Conservation (phyloP, 139 green algal genomes). For the Micractinium conductrix region DNA sequence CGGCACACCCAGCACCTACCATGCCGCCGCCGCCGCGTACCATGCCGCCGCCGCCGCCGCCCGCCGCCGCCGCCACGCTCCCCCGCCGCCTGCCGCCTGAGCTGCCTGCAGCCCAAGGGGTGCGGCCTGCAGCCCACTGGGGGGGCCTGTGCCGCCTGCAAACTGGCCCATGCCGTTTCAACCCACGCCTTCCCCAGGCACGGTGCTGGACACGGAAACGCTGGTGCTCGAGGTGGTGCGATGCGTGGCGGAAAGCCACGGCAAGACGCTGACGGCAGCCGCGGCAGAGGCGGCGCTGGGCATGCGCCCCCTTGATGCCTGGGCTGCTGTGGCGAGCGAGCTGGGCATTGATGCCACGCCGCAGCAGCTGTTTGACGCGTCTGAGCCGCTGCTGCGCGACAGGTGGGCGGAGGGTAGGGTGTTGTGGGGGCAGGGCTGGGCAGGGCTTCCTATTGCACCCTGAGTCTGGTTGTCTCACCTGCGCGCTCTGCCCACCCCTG, state of each 20-base stretch:
- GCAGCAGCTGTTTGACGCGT: constrained; percentile 68
- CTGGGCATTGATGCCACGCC: constrained; percentile 49
- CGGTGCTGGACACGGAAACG: constrained; percentile 60
- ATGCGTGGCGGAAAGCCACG: constrained; percentile 60
- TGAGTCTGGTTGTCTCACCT: not conserved
- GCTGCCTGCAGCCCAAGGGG: too few species aligned
- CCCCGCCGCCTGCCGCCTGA: not conserved
- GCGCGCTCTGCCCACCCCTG: too few species aligned
- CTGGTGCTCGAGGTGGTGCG: constrained; percentile 67
- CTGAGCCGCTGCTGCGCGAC: constrained; percentile 39
- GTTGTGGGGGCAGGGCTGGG: not conserved
- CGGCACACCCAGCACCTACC: not conserved
- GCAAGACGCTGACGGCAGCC: constrained; percentile 56
- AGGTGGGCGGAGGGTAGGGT: not conserved
- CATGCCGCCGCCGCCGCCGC: not conserved
- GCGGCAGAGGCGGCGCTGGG: constrained; percentile 55
- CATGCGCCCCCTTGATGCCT: constrained; percentile 80
- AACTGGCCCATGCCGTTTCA: too few species aligned
- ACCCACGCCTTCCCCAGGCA: too few species aligned
- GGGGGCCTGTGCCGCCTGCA: too few species aligned
- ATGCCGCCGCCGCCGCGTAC: not conserved
- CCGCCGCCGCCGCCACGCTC: too few species aligned
- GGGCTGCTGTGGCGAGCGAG: constrained; percentile 56
- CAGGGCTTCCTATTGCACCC: not conserved
- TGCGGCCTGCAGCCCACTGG: too few species aligned